Evolutionary conservation across 2,329 filamentous ascomycete species (phyloP).

Genomic region (Rutstroemia sydowiana): DNA sequence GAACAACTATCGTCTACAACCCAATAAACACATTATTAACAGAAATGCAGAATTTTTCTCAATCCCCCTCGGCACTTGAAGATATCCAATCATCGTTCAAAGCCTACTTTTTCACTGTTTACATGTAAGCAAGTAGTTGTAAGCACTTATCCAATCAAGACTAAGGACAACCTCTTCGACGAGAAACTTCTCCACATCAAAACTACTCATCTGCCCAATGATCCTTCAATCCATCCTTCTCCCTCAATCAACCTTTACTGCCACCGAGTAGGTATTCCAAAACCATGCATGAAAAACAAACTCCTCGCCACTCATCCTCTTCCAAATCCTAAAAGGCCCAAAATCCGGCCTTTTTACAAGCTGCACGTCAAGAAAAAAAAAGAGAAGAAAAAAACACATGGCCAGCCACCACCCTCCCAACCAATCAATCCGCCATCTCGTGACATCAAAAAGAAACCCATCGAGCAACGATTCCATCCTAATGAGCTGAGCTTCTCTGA

Average conservation of each 20-base stretch:
- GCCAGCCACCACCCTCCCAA: neutral
- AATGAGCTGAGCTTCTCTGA: neutral
- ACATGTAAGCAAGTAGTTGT: neutral
- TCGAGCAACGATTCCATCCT: neutral
- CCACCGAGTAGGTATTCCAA: neutral
- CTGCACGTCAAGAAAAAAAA: neutral
- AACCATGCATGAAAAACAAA: neutral
- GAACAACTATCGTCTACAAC: neutral
- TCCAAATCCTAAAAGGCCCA: neutral
- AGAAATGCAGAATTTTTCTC: neutral
- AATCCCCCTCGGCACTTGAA: neutral
- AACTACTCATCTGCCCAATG: neutral
- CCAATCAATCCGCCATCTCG: conserved; percentile 1
- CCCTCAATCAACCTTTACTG: neutral
- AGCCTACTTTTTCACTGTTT: neutral
- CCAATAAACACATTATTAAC: conserved; percentile 1
- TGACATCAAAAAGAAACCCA: neutral
- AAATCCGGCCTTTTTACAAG: neutral
- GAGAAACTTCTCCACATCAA: neutral
- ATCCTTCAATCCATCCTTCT: neutral
- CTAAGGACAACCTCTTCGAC: neutral
- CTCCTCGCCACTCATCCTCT: neutral
- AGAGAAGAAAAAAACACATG: neutral
- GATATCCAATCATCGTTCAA: neutral
- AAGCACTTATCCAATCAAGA: neutral